phyloP scores from a whole-genome alignment of 1,284 basidiomycete genomes.

The Ceratobasidium sp. region DNA sequence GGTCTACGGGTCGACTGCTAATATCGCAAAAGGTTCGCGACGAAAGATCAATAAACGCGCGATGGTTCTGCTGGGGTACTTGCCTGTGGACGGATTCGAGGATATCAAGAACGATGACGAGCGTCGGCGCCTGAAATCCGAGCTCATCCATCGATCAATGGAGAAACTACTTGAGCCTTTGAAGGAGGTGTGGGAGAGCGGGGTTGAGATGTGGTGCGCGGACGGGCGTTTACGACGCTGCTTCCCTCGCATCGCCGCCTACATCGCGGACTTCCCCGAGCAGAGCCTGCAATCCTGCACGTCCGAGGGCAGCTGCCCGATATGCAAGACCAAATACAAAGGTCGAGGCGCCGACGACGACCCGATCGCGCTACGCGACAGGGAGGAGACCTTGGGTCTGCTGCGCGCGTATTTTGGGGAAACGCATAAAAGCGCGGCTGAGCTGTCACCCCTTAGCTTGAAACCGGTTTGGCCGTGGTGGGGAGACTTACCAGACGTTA shows the following conservation, averaged over 20 bases:
- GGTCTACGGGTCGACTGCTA: too few relatives aligned
- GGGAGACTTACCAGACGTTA: conserved; percentile 33
- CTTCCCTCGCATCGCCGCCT: conserved; percentile 1
- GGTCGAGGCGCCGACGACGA: background rate
- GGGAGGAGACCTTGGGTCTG: conserved; percentile 7
- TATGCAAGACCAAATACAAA: background rate
- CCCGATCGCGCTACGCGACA: background rate
- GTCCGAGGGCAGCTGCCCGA: conserved; percentile 22
- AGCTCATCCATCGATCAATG: conserved; percentile 19
- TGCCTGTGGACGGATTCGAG: conserved; percentile 37
- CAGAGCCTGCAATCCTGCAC: conserved; percentile 18
- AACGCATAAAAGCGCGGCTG: too few relatives aligned
- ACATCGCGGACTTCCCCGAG: conserved; percentile 22
- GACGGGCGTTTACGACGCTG: conserved; percentile 19
- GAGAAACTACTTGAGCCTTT: conserved; percentile 8
- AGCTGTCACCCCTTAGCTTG: background rate
- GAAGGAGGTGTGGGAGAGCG: background rate
- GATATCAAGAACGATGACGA: conserved; percentile 11
- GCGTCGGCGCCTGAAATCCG: background rate
- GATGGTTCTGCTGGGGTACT: conserved; percentile 40
- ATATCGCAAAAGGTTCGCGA: too few relatives aligned
- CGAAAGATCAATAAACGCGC: conserved; percentile 13
- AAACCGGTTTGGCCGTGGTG: conserved; percentile 40
- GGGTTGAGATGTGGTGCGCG: conserved; percentile 35
- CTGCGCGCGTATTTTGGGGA: background rate